These are phyloP conservation scores for Metarhizium rileyi DNA, from an alignment of 2,329 filamentous ascomycete genomes.

Conservation along the genomic window DNA sequence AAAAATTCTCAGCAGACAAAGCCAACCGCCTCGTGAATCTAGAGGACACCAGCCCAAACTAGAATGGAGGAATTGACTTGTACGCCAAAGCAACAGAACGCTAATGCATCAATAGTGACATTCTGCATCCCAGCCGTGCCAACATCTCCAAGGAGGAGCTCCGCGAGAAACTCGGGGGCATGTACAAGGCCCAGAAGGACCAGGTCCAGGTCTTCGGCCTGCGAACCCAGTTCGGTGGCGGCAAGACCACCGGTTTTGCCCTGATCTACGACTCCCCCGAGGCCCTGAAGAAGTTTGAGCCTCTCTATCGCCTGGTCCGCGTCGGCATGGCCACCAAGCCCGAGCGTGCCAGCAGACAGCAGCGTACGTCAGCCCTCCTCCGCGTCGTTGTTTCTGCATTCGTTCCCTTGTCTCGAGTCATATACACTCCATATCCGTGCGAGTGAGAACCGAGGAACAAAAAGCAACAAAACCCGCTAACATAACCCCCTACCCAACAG, in stretches of 20 bases:
- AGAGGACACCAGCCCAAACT: too few species aligned
- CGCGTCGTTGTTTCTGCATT: too few species aligned
- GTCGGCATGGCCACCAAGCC: slow-evolving; percentile 88
- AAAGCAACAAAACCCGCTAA: not conserved
- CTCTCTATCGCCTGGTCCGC: slow-evolving; percentile 90
- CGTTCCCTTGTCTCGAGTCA: too few species aligned
- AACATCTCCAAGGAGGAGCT: slow-evolving; percentile 99
- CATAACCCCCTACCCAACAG: slow-evolving; percentile 41
- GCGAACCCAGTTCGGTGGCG: slow-evolving; percentile 97
- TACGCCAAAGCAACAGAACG: not conserved
- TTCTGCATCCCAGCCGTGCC: slow-evolving; percentile 96
- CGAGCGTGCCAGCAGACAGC: slow-evolving; percentile 96
- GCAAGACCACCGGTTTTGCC: slow-evolving; percentile 98
- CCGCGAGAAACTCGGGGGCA: slow-evolving; percentile 81
- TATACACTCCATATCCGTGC: not conserved
- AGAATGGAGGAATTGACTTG: too few species aligned
- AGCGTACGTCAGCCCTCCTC: slow-evolving; percentile 64
- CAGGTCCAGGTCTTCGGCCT: slow-evolving; percentile 97
- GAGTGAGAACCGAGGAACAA: not conserved
- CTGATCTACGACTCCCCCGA: slow-evolving; percentile 97
- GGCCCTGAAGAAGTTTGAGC: slow-evolving; percentile 99
- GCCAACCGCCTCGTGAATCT: not conserved
- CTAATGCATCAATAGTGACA: slow-evolving; percentile 57
- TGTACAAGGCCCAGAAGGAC: slow-evolving; percentile 98
- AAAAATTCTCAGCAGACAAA: not conserved